These are phyloP conservation scores for Ganoderma resinaceum DNA, from an alignment of 1,284 basidiomycete species.

Conservation along the genomic window DNA sequence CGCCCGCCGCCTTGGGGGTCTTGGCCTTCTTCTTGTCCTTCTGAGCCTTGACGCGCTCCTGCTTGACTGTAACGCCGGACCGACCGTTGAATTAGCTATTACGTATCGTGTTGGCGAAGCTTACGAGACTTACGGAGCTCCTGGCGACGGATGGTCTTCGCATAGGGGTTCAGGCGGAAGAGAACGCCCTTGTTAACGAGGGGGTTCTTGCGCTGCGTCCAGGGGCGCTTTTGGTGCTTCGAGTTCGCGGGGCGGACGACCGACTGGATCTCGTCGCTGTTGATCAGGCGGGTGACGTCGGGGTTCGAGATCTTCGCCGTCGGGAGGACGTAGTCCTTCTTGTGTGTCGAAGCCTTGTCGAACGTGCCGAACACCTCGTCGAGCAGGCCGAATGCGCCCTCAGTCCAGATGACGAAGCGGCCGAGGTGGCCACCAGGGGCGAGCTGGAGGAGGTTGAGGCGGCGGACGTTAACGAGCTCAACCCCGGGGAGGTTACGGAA, in stretches of 20 bases:
- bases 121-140: slow-evolving; percentile 73
- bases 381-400: slow-evolving; percentile 91
- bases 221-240: slow-evolving; percentile 89
- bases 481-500: slow-evolving; percentile 99
- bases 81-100: background rate
- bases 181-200: slow-evolving; percentile 95
- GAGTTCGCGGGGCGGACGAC: slow-evolving; percentile 89
- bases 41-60: slow-evolving; percentile 75
- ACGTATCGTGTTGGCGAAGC: background rate
- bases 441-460: slow-evolving; percentile 98
- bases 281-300: slow-evolving; percentile 98
- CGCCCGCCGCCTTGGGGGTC: slow-evolving; percentile 71
- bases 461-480: slow-evolving; percentile 94
- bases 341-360: slow-evolving; percentile 84
- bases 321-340: slow-evolving; percentile 95
- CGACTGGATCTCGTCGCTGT: slow-evolving; percentile 96
- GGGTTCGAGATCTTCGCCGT: slow-evolving; percentile 97
- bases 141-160: slow-evolving; percentile 90
- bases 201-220: slow-evolving; percentile 99
- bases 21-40: slow-evolving; percentile 71
- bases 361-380: slow-evolving; percentile 96
- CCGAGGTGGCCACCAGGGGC: slow-evolving; percentile 99
- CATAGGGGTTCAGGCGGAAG: slow-evolving; percentile 99
- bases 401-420: slow-evolving; percentile 99
- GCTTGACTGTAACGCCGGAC: slow-evolving; percentile 67